A percentile compares a stretch with the other conserved stretches of the same genome.
These are phyloP conservation scores for Thuja plicata DNA, from an alignment of 83 land plant genomes.

Conservation along the genomic window DNA sequence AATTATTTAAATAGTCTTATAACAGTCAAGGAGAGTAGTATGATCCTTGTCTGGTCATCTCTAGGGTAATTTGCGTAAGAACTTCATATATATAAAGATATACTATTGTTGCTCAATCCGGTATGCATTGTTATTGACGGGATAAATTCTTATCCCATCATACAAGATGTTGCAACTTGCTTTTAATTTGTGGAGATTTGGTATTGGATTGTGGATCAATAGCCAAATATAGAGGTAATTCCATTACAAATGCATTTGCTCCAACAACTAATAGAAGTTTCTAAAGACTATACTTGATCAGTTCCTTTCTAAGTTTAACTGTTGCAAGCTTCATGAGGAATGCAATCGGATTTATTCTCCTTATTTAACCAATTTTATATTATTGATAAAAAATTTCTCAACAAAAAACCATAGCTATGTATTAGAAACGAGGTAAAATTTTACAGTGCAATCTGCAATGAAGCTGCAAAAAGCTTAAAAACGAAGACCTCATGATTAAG, in stretches of 20 bases:
- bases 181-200: not conserved
- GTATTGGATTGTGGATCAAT: not conserved
- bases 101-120: no score
- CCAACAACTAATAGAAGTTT: not conserved
- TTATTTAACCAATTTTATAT: not conserved
- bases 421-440: not conserved
- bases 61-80: no score
- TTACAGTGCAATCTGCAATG: not conserved
- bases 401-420: not conserved
- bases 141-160: not conserved
- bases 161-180: not conserved
- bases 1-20: no score
- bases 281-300: not conserved
- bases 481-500: not conserved
- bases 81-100: no score
- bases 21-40: no score
- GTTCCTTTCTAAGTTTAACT: not conserved
- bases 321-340: not conserved
- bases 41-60: no score
- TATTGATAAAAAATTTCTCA: not conserved
- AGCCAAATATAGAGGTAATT: not conserved
- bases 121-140: not conserved
- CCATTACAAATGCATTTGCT: not conserved
- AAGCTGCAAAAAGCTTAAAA: not conserved
- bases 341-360: not conserved